These are phyloP conservation scores for Colletotrichum tamarilloi DNA, from an alignment of 2,329 filamentous ascomycete species.

Conservation along the genomic window DNA sequence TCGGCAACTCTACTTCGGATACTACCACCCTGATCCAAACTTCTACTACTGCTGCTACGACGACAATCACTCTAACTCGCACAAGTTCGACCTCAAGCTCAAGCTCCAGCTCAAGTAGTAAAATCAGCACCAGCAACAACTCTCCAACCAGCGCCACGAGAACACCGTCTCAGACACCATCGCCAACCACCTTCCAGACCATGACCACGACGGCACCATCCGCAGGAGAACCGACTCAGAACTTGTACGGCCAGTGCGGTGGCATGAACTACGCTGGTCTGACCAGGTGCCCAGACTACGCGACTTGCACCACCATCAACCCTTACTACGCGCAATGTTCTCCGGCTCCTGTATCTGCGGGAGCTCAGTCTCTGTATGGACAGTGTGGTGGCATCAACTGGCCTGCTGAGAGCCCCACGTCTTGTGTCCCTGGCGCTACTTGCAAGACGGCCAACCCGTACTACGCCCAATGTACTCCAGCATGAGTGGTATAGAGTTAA, in stretches of 20 bases:
- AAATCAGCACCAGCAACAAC: not conserved
- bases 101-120: not conserved
- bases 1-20: not conserved
- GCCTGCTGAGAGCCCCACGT: not conserved
- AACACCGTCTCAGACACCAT: not conserved
- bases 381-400: conserved; percentile 23
- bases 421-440: conserved; percentile 14
- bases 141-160: not conserved
- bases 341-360: not conserved
- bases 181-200: not conserved
- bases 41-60: not conserved
- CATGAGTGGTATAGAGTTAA: not conserved
- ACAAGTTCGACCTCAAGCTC: not conserved
- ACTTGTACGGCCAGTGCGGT: conserved; percentile 23
- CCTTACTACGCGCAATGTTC: conserved; percentile 23
- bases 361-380: not conserved
- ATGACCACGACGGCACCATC: not conserved
- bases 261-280: conserved; percentile 10
- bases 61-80: not conserved
- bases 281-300: conserved; percentile 10
- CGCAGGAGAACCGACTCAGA: not conserved
- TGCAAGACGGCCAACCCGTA: conserved; percentile 18
- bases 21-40: not conserved
- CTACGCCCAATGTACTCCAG: conserved; percentile 26
- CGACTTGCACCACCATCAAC: conserved; percentile 9